Percentiles rank a stretch among this genome's conserved stretches.
phyloP scores from a whole-genome alignment of 2,329 filamentous ascomycete genomes.

The Sphaerulina populicola region DNA sequence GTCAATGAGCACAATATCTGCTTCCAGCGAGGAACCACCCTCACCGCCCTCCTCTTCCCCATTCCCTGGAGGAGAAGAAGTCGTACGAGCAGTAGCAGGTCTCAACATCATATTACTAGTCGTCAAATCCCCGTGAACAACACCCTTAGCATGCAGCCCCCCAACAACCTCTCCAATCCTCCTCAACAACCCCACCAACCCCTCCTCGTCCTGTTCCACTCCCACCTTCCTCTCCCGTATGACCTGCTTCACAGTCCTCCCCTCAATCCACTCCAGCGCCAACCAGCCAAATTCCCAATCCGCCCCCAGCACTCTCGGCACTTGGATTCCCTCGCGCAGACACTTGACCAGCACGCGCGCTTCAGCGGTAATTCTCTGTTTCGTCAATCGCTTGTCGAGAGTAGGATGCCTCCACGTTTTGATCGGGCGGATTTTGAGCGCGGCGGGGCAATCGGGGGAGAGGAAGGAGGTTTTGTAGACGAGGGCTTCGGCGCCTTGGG shows the following conservation, averaged over 20 bases:
- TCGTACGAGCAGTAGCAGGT: constrained; percentile 15
- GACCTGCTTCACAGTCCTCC: constrained; percentile 57
- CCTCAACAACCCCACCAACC: constrained; percentile 27
- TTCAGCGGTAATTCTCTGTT: constrained; percentile 79
- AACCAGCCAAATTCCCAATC: constrained; percentile 61
- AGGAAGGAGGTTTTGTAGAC: constrained; percentile 84
- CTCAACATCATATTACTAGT: constrained; percentile 93
- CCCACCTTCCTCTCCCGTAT: constrained; percentile 43
- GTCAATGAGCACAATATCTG: constrained; percentile 84
- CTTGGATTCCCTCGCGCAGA: constrained; percentile 65
- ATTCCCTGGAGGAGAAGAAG: constrained; percentile 16
- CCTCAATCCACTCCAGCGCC: constrained; percentile 76
- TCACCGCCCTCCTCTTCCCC: constrained; percentile 1
- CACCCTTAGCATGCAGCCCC: constrained; percentile 66
- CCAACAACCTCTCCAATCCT: constrained; percentile 32
- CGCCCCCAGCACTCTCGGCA: constrained; percentile 69
- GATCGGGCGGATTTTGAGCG: constrained; percentile 81
- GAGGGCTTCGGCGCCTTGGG: constrained; percentile 91
- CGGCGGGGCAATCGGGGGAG: constrained; percentile 56
- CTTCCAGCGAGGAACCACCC: constrained; percentile 40
- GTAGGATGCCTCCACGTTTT: constrained; percentile 88
- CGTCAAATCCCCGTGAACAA: constrained; percentile 91
- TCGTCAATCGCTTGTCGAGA: constrained; percentile 79
- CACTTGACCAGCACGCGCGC: constrained; percentile 76
- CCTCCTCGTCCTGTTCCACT: constrained; percentile 27